phyloP scores from a whole-genome alignment of 2,329 filamentous ascomycete species.

The Trichophyton benhamiae region DNA sequence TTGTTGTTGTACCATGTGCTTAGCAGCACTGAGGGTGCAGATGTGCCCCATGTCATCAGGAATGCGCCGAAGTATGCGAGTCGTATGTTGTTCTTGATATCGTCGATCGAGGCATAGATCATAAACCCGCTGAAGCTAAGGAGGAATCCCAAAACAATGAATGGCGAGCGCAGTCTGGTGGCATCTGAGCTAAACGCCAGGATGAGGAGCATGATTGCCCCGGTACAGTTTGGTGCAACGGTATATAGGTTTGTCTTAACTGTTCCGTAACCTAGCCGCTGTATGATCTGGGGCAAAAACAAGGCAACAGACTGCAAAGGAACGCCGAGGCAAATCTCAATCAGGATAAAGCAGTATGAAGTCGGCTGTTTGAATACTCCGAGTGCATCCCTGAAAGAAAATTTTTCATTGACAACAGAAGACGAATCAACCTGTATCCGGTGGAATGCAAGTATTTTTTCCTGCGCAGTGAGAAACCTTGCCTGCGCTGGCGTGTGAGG shows the following conservation, averaged over 20 bases:
- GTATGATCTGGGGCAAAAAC: conserved; percentile 48
- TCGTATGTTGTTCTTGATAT: conserved; percentile 45
- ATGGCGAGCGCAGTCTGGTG: conserved; percentile 55
- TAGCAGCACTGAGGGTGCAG: conserved; percentile 59
- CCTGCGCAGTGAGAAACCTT: conserved; percentile 51
- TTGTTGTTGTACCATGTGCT: conserved; percentile 72
- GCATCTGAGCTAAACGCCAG: conserved; percentile 60
- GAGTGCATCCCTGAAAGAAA: conserved; percentile 41
- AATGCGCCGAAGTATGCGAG: conserved; percentile 65
- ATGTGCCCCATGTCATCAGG: conserved; percentile 74
- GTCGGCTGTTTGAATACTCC: conserved; percentile 43
- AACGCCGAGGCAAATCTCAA: conserved; percentile 49
- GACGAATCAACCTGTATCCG: conserved; percentile 68
- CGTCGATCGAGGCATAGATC: conserved; percentile 59
- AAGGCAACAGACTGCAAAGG: conserved; percentile 46
- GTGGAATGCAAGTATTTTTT: conserved; percentile 56
- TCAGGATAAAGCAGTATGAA: conserved; percentile 43
- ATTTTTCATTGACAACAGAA: conserved; percentile 47
- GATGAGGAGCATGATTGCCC: conserved; percentile 58
- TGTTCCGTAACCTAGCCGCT: conserved; percentile 40
- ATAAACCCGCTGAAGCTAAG: conserved; percentile 68
- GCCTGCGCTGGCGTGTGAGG: conserved; percentile 53
- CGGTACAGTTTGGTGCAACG: conserved; percentile 67
- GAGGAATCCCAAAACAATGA: conserved; percentile 59
- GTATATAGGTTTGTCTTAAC: conserved; percentile 66